These are phyloP conservation scores for Glomus cerebriforme DNA, from an alignment of 192 early-diverging fungal species.

Conservation along the genomic window DNA sequence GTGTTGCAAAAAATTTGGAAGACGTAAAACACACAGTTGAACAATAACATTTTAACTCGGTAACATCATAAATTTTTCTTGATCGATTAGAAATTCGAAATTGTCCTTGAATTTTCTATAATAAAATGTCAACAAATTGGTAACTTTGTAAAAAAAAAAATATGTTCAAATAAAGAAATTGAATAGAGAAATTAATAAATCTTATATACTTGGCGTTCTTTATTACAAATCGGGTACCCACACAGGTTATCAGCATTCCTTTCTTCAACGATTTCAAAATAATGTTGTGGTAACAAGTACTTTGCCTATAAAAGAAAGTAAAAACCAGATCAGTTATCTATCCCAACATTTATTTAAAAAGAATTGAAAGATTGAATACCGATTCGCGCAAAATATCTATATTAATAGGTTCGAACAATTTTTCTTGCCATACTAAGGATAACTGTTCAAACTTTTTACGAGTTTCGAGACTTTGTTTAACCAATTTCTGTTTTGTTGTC, in stretches of 20 bases:
- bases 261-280: constrained; percentile 73
- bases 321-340: background rate
- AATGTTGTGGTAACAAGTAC: constrained; percentile 67
- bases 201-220: constrained; percentile 44
- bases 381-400: constrained; percentile 43
- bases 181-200: background rate
- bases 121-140: background rate
- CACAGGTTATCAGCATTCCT: constrained; percentile 67
- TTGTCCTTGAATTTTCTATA: constrained; percentile 52
- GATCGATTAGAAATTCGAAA: constrained; percentile 71
- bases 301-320: constrained; percentile 43
- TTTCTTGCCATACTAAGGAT: constrained; percentile 51
- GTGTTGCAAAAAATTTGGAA: constrained; percentile 67
- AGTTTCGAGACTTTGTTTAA: constrained; percentile 38
- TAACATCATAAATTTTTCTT: constrained; percentile 79
- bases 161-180: background rate
- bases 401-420: constrained; percentile 48
- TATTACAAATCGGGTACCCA: constrained; percentile 82
- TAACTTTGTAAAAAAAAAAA: background rate
- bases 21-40: constrained; percentile 69
- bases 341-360: background rate
- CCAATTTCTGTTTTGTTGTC: background rate
- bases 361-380: constrained; percentile 30
- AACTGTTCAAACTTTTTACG: constrained; percentile 41
- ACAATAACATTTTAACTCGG: constrained; percentile 69